Conservation (phyloP, 495 filamentous ascomycete species). For the Neurospora discreta region DNA sequence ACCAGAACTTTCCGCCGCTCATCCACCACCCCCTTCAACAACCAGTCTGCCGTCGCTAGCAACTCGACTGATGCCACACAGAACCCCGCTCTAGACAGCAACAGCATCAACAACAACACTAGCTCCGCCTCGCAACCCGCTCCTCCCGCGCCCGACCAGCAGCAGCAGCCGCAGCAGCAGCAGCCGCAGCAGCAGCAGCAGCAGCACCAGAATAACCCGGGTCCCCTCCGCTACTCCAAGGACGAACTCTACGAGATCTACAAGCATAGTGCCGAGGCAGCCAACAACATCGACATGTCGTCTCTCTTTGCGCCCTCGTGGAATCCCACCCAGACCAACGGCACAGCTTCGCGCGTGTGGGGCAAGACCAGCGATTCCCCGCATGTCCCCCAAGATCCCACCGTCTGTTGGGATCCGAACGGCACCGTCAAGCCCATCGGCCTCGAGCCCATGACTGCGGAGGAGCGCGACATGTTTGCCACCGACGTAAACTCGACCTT, state of each 20-base stretch:
- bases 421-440: constrained; percentile 64
- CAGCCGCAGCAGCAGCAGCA: constrained; percentile 1
- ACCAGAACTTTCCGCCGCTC: constrained; percentile 80
- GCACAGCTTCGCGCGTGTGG: constrained; percentile 55
- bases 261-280: constrained; percentile 42
- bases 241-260: constrained; percentile 75
- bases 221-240: constrained; percentile 53
- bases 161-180: constrained; percentile 16
- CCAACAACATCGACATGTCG: constrained; percentile 51
- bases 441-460: constrained; percentile 63
- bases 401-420: constrained; percentile 83
- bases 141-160: constrained; percentile 34
- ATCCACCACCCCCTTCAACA: constrained; percentile 44
- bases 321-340: constrained; percentile 59
- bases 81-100: constrained; percentile 3
- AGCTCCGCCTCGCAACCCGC: not conserved
- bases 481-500: constrained; percentile 85
- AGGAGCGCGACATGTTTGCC: constrained; percentile 78
- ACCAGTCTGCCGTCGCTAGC: constrained; percentile 15
- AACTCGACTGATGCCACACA: constrained; percentile 12
- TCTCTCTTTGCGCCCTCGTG: constrained; percentile 60
- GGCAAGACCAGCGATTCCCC: constrained; percentile 62
- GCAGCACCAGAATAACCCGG: constrained; percentile 21
- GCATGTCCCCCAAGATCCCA: constrained; percentile 36
- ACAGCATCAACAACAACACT: not conserved